phyloP scores from a whole-genome alignment of 768 basidiomycete species.

The Kwoniella dejecticola region DNA sequence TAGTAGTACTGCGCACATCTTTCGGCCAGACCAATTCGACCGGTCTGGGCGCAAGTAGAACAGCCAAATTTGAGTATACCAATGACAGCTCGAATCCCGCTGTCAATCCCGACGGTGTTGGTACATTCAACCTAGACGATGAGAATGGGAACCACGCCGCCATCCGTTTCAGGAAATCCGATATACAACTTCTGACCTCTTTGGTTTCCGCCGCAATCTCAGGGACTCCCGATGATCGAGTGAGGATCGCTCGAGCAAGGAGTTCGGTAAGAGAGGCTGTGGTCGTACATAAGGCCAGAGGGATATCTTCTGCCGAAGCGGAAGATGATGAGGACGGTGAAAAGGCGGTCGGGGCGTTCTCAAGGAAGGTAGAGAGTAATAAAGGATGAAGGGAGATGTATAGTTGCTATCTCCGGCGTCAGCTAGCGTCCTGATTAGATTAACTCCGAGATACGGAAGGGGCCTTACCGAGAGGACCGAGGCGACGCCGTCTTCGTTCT shows the following conservation, averaged over 20 bases:
- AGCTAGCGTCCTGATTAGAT: not conserved
- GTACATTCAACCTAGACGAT: not conserved
- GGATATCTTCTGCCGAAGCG: constrained; percentile 27
- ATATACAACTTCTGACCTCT: constrained; percentile 34
- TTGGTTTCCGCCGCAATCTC: constrained; percentile 4
- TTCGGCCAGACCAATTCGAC: constrained; percentile 20
- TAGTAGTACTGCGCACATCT: constrained; percentile 6
- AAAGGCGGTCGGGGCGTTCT: constrained; percentile 81
- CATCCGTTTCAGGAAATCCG: constrained; percentile 69
- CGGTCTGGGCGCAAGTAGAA: constrained; percentile 45
- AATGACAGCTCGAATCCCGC: constrained; percentile 46
- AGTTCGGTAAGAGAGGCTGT: constrained; percentile 36
- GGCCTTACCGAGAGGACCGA: constrained; percentile 33
- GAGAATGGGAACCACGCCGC: constrained; percentile 80
- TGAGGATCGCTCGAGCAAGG: constrained; percentile 39
- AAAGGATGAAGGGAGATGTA: constrained; percentile 75
- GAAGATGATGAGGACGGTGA: constrained; percentile 59
- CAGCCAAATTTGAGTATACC: constrained; percentile 46
- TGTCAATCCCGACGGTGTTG: constrained; percentile 24
- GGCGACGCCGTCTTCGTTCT: constrained; percentile 23
- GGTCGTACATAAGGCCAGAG: constrained; percentile 45
- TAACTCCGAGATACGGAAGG: not conserved
- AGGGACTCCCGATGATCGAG: not conserved
- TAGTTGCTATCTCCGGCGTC: constrained; percentile 56
- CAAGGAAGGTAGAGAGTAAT: constrained; percentile 79